These are phyloP conservation scores for Vitis labrusca DNA, from an alignment of 164 flowering plant genomes.

Conservation along the genomic window DNA sequence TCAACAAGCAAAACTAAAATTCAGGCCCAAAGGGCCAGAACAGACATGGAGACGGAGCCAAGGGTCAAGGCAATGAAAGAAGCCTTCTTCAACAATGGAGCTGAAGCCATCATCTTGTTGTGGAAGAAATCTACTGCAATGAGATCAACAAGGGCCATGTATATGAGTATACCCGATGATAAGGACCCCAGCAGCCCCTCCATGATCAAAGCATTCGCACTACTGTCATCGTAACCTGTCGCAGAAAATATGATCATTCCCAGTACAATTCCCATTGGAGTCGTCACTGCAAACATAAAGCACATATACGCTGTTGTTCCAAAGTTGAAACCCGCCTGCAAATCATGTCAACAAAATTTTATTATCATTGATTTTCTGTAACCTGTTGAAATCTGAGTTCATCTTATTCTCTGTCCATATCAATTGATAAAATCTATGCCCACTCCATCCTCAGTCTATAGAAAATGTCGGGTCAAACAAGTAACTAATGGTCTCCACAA, in stretches of 20 bases:
- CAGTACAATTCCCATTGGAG: slow-evolving; percentile 67
- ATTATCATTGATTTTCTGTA: too few relatives aligned
- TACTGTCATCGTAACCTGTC: slow-evolving; percentile 69
- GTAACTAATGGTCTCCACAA: too few relatives aligned
- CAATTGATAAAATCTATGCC: too few relatives aligned
- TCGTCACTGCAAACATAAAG: slow-evolving; percentile 72
- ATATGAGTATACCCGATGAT: slow-evolving; percentile 69
- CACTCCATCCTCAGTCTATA: too few relatives aligned
- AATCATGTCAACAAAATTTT: not conserved
- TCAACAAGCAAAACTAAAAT: not conserved
- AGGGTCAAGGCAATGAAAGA: slow-evolving; percentile 55
- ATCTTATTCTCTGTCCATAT: too few relatives aligned
- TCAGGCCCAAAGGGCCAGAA: slow-evolving; percentile 70
- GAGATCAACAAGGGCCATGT: slow-evolving; percentile 80
- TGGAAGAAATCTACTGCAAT: slow-evolving; percentile 74
- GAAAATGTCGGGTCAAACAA: too few relatives aligned
- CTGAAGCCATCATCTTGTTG: slow-evolving; percentile 59
- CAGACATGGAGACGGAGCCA: slow-evolving; percentile 74
- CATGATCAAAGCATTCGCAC: slow-evolving; percentile 53
- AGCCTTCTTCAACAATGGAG: slow-evolving; percentile 41
- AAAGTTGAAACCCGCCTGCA: slow-evolving; percentile 68
- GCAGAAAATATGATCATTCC: slow-evolving; percentile 60
- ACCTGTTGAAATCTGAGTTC: too few relatives aligned
- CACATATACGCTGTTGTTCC: slow-evolving; percentile 69
- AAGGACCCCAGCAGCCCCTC: slow-evolving; percentile 70